phyloP scores from a whole-genome alignment of 768 basidiomycete species.

The Suillus occidentalis region DNA sequence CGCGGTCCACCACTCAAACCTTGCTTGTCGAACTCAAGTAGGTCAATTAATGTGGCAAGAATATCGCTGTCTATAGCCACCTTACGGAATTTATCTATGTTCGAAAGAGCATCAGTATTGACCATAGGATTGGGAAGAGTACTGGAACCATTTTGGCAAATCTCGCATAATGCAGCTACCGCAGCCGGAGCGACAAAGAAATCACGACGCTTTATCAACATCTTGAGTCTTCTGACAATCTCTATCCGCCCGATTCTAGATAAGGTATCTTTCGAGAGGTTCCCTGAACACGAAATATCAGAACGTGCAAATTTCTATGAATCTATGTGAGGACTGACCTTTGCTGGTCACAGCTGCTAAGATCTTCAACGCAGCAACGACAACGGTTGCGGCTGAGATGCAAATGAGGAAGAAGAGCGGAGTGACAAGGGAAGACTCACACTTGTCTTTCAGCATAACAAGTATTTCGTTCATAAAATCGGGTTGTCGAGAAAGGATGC shows the following conservation, averaged over 20 bases:
- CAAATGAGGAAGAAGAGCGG: slow-evolving; percentile 5
- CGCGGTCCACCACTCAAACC: neutral
- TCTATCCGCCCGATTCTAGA: slow-evolving; percentile 9
- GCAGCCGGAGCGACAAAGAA: slow-evolving; percentile 33
- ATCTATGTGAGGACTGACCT: slow-evolving; percentile 9
- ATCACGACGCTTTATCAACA: slow-evolving; percentile 21
- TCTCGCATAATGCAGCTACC: slow-evolving; percentile 23
- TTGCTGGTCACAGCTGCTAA: slow-evolving; percentile 18
- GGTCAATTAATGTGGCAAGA: slow-evolving; percentile 19
- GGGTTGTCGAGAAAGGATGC: neutral
- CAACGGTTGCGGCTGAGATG: slow-evolving; percentile 18
- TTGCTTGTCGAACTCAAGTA: slow-evolving; percentile 12
- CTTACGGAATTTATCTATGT: slow-evolving; percentile 20
- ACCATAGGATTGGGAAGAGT: neutral
- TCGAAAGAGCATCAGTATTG: slow-evolving; percentile 2
- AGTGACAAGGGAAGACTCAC: slow-evolving; percentile 6
- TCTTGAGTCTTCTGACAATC: slow-evolving; percentile 19
- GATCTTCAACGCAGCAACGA: slow-evolving; percentile 25
- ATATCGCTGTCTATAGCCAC: slow-evolving; percentile 18
- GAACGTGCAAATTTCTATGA: neutral
- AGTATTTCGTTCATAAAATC: slow-evolving; percentile 1
- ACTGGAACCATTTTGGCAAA: slow-evolving; percentile 21
- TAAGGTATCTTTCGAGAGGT: slow-evolving; percentile 10
- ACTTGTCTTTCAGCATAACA: slow-evolving; percentile 13
- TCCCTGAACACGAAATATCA: neutral